A percentile compares a stretch with the other conserved stretches of the same genome.
Conservation (phyloP, 1,284 basidiomycete genomes). For the Trametes polyzona region DNA sequence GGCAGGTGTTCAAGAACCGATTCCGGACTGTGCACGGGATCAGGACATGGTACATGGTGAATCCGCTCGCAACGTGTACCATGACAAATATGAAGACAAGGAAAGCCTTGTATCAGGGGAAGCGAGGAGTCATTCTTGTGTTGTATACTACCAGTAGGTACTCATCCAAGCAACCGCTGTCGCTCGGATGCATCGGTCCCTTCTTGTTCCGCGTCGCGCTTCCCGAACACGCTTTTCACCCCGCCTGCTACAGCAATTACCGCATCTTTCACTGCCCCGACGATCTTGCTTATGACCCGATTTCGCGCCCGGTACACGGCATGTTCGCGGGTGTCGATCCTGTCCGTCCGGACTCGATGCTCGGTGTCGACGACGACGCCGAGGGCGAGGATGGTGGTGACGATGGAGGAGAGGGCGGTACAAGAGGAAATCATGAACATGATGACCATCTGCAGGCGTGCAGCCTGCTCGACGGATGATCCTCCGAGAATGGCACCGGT, state of each 20-base stretch:
- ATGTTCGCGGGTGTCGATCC: conserved; percentile 58
- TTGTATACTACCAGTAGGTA: not conserved
- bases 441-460: conserved; percentile 86
- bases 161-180: conserved; percentile 29
- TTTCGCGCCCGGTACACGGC: conserved; percentile 46
- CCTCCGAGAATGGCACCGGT: conserved; percentile 88
- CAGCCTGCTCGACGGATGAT: conserved; percentile 81
- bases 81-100: too few relatives aligned
- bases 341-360: conserved; percentile 72
- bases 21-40: too few relatives aligned
- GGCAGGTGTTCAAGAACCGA: conserved; percentile 6
- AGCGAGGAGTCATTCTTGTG: too few relatives aligned
- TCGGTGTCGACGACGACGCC: conserved; percentile 66
- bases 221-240: conserved; percentile 8
- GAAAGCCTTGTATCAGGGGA: too few relatives aligned
- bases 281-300: conserved; percentile 22
- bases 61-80: too few relatives aligned
- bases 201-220: conserved; percentile 11
- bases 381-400: conserved; percentile 63
- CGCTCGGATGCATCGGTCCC: conserved; percentile 19
- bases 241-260: not conserved
- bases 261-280: conserved; percentile 16
- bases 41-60: too few relatives aligned
- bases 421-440: conserved; percentile 89
- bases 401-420: conserved; percentile 69